Evolutionary conservation across 208 protist species (phyloP), one percentile per base, ranked within the genome.

Genomic region (Trypanosoma caninum): DNA sequence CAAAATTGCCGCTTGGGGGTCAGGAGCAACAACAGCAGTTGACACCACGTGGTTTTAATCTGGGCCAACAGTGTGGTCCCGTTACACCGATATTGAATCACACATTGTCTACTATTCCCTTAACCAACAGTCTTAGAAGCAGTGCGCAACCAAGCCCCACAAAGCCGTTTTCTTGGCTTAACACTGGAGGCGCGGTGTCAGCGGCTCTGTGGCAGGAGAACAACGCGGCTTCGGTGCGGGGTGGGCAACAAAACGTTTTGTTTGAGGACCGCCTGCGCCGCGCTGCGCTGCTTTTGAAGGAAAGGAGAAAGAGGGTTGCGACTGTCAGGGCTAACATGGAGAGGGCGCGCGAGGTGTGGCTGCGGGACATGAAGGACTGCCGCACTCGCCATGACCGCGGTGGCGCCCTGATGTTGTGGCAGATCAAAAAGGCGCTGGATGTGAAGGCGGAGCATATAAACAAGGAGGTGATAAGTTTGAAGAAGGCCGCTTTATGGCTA

Each of bases 391-490:
- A 65, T 22, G 78, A 90, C 57, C 54, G 53, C 30, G 34, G 50
- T 1, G 59, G 73, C 31, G 76, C 72, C 7, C 18, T 38, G n/a
- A 23, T 69, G 55, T 69, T 94, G 59, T 51, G 64, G 0, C 48
- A 67, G 27, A 74, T 82, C 18, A 86, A 87, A 66, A 44, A 30
- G 2, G 52, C 58, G 48, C 61, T 94, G 9, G 84, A 94, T 46
- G 60, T 57, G 33, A 62, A 74, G 41, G 87, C 87, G 16, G 65
- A 58, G 5, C 45, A 48, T 45, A 70, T 94, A 9, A 94, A 94
- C 57, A 56, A 53, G 13, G 76, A 72, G 33, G 75, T 88, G 27
- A 11, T 86, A 23, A 62, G 64, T 18, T 23, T 82, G 23, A 80
- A 80, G 69, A 38, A 65, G 44, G 65, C 80, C 10, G 59, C 66